Evolutionary conservation across 768 basidiomycete species (phyloP).

Genomic region (Sarcodon sp.): DNA sequence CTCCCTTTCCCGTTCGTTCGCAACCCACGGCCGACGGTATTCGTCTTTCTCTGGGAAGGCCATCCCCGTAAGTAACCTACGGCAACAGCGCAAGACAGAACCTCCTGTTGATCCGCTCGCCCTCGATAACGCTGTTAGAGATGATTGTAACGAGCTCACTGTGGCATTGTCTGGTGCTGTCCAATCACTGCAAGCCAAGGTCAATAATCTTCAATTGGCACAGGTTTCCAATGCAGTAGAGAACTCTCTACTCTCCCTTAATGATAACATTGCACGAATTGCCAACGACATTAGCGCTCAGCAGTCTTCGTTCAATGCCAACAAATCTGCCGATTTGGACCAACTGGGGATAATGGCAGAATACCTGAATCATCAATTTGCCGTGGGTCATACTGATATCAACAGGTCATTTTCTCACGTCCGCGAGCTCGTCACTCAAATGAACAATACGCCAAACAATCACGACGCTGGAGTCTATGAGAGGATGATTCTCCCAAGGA

Average conservation of each 20-base stretch:
- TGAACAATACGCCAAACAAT: conserved; percentile 35
- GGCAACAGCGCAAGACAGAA: conserved; percentile 20
- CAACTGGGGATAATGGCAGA: conserved; percentile 23
- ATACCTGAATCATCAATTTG: conserved; percentile 21
- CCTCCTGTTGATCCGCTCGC: conserved; percentile 42
- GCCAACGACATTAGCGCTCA: conserved; percentile 24
- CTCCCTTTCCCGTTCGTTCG: conserved; percentile 6
- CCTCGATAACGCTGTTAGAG: conserved; percentile 55
- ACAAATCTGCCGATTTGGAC: conserved; percentile 15
- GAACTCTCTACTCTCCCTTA: conserved; percentile 20
- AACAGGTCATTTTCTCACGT: conserved; percentile 37
- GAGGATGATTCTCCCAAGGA: conserved; percentile 33
- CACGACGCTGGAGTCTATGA: conserved; percentile 34
- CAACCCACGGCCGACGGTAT: conserved; percentile 18
- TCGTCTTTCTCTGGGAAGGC: conserved; percentile 22
- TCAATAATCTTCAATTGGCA: conserved; percentile 36
- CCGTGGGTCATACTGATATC: conserved; percentile 23
- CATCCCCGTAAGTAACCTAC: conserved; percentile 18
- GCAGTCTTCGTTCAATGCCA: conserved; percentile 20
- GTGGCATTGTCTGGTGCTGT: conserved; percentile 48
- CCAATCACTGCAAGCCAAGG: conserved; percentile 34
- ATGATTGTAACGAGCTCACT: conserved; percentile 55
- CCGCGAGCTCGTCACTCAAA: conserved; percentile 37
- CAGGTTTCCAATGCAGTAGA: conserved; percentile 44
- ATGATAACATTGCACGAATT: conserved; percentile 22